These are phyloP conservation scores for Usnea hakonensis DNA, from an alignment of 495 filamentous ascomycete species.

Conservation along the genomic window DNA sequence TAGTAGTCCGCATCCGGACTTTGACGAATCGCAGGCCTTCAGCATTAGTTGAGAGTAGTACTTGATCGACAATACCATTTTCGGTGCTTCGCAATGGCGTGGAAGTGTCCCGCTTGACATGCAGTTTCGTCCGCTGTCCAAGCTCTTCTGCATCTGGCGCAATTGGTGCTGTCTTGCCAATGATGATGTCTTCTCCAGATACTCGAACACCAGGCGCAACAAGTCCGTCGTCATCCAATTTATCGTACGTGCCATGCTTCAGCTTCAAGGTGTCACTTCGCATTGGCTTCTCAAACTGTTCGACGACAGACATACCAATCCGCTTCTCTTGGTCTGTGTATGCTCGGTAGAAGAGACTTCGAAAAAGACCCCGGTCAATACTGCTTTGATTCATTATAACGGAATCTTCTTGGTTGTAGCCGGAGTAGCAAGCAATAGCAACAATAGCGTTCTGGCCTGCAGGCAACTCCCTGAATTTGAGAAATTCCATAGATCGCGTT, in stretches of 20 bases:
- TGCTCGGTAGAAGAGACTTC: slow-evolving; percentile 93
- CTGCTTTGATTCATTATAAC: slow-evolving; percentile 99
- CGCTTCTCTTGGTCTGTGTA: slow-evolving; percentile 95
- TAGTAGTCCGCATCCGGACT: slow-evolving; percentile 93
- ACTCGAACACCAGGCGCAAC: slow-evolving; percentile 89
- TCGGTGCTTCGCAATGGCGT: slow-evolving; percentile 92
- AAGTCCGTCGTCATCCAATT: slow-evolving; percentile 91
- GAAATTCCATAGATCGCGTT: slow-evolving; percentile 95
- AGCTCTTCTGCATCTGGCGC: slow-evolving; percentile 87
- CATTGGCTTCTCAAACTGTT: slow-evolving; percentile 90
- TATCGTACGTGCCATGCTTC: slow-evolving; percentile 96
- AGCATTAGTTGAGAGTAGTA: slow-evolving; percentile 85
- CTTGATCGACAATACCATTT: slow-evolving; percentile 90
- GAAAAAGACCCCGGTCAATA: slow-evolving; percentile 94
- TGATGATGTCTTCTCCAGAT: slow-evolving; percentile 96
- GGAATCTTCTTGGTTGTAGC: slow-evolving; percentile 99
- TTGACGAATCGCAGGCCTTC: slow-evolving; percentile 90
- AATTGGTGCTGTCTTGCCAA: slow-evolving; percentile 94
- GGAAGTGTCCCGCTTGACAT: slow-evolving; percentile 89
- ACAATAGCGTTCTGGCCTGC: slow-evolving; percentile 98
- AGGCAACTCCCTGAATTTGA: slow-evolving; percentile 94
- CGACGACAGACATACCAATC: slow-evolving; percentile 79
- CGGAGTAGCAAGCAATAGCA: slow-evolving; percentile 91
- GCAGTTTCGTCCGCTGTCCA: slow-evolving; percentile 78
- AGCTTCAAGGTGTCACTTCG: slow-evolving; percentile 78